Percentiles rank a stretch among this genome's conserved stretches.
phyloP scores from a whole-genome alignment of 495 filamentous ascomycete genomes.

The Pyrenopolyporus hunteri region DNA sequence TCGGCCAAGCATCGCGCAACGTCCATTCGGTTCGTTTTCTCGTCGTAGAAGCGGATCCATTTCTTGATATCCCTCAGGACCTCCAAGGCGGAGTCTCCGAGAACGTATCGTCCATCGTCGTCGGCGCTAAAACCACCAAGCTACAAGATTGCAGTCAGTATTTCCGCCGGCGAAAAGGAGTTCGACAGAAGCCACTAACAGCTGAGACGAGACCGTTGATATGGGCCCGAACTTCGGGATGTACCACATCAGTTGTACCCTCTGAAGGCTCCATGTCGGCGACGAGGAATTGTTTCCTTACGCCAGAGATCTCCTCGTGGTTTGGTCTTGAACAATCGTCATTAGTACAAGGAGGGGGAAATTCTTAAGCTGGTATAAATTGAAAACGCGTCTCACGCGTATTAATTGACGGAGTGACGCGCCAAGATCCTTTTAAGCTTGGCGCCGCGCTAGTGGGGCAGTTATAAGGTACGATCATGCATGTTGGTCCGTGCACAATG shows the following conservation, averaged over 20 bases:
- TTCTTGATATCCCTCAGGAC: slow-evolving; percentile 89
- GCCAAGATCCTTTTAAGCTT: slow-evolving; percentile 8
- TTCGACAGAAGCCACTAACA: slow-evolving; percentile 60
- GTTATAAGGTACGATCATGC: too few relatives aligned
- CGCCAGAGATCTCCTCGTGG: slow-evolving; percentile 14
- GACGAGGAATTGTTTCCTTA: slow-evolving; percentile 32
- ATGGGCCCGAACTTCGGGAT: slow-evolving; percentile 88
- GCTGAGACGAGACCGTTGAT: slow-evolving; percentile 91
- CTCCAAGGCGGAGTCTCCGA: slow-evolving; percentile 92
- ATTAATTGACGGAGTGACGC: slow-evolving; percentile 25
- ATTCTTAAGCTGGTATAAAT: slow-evolving; percentile 28
- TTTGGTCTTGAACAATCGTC: slow-evolving; percentile 20
- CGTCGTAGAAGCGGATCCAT: slow-evolving; percentile 95
- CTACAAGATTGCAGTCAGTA: slow-evolving; percentile 52
- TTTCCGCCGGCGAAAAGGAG: not conserved
- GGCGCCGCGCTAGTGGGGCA: not conserved
- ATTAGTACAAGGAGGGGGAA: slow-evolving; percentile 19
- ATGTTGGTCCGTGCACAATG: not conserved
- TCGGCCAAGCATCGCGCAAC: slow-evolving; percentile 93
- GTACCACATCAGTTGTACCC: slow-evolving; percentile 64
- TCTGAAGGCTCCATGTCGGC: slow-evolving; percentile 58
- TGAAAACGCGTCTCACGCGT: slow-evolving; percentile 36
- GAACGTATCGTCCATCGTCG: slow-evolving; percentile 75
- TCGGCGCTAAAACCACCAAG: slow-evolving; percentile 85
- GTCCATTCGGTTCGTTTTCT: slow-evolving; percentile 92